Percentiles rank a stretch among this genome's conserved stretches.
Conservation (phyloP, 352 stramenopile species). For the Phytopythium oedochilum region DNA sequence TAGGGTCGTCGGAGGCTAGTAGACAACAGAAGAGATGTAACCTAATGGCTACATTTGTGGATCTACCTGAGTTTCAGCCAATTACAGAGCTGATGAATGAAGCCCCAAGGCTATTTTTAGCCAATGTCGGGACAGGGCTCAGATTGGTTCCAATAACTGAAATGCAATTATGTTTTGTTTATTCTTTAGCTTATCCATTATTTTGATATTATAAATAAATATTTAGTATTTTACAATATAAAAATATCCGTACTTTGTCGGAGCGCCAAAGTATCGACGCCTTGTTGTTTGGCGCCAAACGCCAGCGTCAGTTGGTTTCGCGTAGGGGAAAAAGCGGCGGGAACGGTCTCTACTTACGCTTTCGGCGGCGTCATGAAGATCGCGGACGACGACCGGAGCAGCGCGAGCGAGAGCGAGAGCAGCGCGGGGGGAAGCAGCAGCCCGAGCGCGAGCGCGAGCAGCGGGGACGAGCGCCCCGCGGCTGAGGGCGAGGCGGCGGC, state of each 20-base stretch:
- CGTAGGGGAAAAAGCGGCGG: not conserved
- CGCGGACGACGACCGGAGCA: constrained; percentile 28
- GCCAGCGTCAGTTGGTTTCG: not conserved
- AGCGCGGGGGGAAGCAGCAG: constrained; percentile 29
- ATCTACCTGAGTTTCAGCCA: too few species aligned
- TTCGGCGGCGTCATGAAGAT: constrained; percentile 3
- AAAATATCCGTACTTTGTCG: not conserved
- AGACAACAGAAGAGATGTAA: too few species aligned
- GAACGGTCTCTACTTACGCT: not conserved
- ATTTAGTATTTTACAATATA: not conserved
- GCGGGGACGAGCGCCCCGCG: constrained; percentile 10
- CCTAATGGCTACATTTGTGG: too few species aligned
- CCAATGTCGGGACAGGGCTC: too few species aligned
- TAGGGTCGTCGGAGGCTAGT: too few species aligned
- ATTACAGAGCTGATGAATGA: too few species aligned
- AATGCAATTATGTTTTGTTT: too few species aligned
- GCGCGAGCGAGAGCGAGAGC: constrained; percentile 14
- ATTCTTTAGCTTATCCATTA: too few species aligned
- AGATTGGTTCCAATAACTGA: too few species aligned
- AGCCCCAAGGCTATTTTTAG: too few species aligned
- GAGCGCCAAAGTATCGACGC: not conserved
- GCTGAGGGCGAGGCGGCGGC: constrained; percentile 22
- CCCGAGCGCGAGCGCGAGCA: constrained; percentile 17
- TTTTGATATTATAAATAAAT: too few species aligned
- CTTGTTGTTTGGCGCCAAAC: not conserved